Evolutionary conservation across 2,329 filamentous ascomycete species (phyloP), one percentile per base, ranked within the genome.

Genomic region (Penicillium sp.): DNA sequence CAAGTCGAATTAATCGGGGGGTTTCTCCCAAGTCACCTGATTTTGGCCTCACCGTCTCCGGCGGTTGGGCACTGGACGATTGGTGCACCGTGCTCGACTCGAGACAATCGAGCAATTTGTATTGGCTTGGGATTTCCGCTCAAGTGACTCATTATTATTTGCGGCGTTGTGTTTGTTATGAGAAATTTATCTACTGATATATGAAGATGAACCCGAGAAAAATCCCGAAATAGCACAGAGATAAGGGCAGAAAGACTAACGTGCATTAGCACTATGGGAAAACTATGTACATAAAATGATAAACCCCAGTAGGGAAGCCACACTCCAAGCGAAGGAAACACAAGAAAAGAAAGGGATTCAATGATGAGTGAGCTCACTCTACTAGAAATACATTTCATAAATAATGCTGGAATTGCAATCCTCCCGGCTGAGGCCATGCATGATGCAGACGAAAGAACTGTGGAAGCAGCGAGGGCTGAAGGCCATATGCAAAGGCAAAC

Each of bases 21-120:
- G 38, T 53, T 57, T 58, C 52, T n/a, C 33, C n/a, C 35, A 40
- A 48, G 59, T 65, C 63, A 65, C 59, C 46, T 64, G 63, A 67
- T 54, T 48, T 19, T 35, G 42, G n/a, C 38, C 28, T 28, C 25
- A 30, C 52, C 40, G 25, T 33, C 13, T 30, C 52, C 25, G 38
- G 22, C 26, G 10, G 26, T 45, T 43, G 38, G n/a, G 52, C 52
- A 54, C 26, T 40, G 25, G 19, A 13, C 43, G 25, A 28, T 14
- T 30, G 14, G 45, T 30, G 45, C 45, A 28, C 45, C 26, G 45
- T 48, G 45, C 22, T 16, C 7, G 3, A 37, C 35, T 16, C 13
- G 11, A 13, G 1, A 37, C 35, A 37, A 14, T 37, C 14, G 35
- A 14, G 19, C 35, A 14, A 13, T 11, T 35, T 5, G 33, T 19